phyloP scores from a whole-genome alignment of 2,329 filamentous ascomycete species.

The Claviceps humidiphila region DNA sequence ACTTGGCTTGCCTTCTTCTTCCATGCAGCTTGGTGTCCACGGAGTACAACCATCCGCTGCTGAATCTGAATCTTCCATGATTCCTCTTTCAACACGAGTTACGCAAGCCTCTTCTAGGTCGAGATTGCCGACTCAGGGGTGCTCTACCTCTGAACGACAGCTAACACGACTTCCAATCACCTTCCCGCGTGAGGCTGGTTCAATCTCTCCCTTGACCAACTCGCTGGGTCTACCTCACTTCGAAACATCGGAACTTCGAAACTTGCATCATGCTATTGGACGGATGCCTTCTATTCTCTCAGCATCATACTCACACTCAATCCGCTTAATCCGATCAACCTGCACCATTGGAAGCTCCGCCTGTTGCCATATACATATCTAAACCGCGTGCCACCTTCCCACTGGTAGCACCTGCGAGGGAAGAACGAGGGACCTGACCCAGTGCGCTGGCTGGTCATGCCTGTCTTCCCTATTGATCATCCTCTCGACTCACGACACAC shows the following conservation, averaged over 20 bases:
- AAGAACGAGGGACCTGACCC: slow-evolving; percentile 4
- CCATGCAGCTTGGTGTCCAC: background rate
- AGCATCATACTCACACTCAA: background rate
- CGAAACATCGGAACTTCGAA: background rate
- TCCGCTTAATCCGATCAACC: too few relatives aligned
- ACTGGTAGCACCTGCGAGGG: slow-evolving; percentile 2
- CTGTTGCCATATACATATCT: slow-evolving; percentile 1
- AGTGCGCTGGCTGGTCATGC: background rate
- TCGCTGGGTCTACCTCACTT: background rate
- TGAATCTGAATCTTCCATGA: background rate
- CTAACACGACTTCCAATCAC: background rate
- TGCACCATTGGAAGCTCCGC: background rate
- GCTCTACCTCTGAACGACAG: background rate
- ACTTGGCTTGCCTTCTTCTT: background rate
- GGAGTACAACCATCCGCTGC: background rate
- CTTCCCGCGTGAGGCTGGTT: background rate
- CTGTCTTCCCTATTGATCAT: background rate
- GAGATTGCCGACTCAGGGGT: background rate
- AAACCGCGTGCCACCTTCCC: slow-evolving; percentile 4
- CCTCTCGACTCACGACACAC: background rate
- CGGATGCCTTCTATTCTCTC: slow-evolving; percentile 2
- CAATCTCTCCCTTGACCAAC: slow-evolving; percentile 1
- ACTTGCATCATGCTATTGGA: slow-evolving; percentile 4
- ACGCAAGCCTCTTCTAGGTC: background rate
- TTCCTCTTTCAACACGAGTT: background rate